These are phyloP conservation scores for Aspergillus pseudotamarii DNA, from an alignment of 2,329 filamentous ascomycete species.

Conservation along the genomic window DNA sequence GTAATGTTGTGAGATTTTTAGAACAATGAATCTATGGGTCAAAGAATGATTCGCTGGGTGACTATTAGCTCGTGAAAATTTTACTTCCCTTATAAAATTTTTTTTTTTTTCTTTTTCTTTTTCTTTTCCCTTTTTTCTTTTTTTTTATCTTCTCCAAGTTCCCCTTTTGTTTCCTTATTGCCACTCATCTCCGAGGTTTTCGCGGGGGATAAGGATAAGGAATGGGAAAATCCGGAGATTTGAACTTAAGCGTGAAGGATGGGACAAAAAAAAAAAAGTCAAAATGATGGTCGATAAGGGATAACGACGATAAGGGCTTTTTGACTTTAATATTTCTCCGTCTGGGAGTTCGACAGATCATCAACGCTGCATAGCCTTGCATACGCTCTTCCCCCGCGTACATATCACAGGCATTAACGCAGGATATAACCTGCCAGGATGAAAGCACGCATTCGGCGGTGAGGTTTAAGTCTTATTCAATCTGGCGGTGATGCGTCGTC, in stretches of 20 bases:
- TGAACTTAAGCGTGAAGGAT: conserved; percentile 9
- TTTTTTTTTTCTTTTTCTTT: not conserved
- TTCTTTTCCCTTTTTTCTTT: too few species aligned
- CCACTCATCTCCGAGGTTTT: conserved; percentile 21
- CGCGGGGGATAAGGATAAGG: conserved; percentile 30
- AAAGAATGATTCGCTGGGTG: not conserved
- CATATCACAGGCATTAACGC: not conserved
- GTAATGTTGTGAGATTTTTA: not conserved
- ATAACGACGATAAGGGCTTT: conserved; percentile 18
- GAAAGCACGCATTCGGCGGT: conserved; percentile 14
- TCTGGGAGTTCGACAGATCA: not conserved
- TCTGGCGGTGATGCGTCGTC: conserved; percentile 23
- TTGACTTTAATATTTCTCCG: not conserved
- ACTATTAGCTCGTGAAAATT: not conserved
- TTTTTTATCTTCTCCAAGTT: conserved; percentile 9
- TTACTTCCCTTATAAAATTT: not conserved
- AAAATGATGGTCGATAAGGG: conserved; percentile 20
- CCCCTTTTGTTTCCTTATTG: conserved; percentile 8
- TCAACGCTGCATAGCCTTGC: not conserved
- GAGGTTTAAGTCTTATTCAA: conserved; percentile 14
- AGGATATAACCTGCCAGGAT: not conserved
- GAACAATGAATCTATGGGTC: not conserved
- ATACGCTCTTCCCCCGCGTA: not conserved
- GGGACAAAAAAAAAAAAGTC: conserved; percentile 12
- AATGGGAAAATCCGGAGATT: conserved; percentile 18